Conservation (phyloP, 2,329 filamentous ascomycete species). For the Pseudocercospora fuligena region DNA sequence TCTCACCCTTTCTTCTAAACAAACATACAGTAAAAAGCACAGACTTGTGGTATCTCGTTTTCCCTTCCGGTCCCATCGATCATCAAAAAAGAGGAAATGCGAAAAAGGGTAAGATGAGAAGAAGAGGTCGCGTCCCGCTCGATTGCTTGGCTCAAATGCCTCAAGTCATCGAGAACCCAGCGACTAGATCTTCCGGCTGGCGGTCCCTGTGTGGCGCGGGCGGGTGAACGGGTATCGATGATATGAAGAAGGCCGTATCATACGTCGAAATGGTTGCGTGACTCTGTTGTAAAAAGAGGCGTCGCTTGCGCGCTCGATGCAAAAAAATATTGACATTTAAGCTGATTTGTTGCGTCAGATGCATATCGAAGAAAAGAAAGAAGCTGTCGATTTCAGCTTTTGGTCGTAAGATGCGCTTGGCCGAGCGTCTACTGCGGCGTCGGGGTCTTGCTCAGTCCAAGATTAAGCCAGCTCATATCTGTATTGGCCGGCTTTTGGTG, state of each 20-base stretch:
- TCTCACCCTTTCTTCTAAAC: not conserved
- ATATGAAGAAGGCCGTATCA: slow-evolving; percentile 1
- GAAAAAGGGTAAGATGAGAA: not conserved
- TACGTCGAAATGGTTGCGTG: not conserved
- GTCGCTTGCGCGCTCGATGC: slow-evolving; percentile 1
- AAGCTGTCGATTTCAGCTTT: slow-evolving; percentile 13
- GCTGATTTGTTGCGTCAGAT: slow-evolving; percentile 1
- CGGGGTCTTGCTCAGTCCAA: slow-evolving; percentile 47
- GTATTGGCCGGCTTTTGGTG: slow-evolving; percentile 45
- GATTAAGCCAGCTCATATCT: slow-evolving; percentile 82
- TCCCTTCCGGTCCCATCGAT: not conserved
- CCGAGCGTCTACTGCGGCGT: not conserved
- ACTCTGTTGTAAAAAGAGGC: not conserved
- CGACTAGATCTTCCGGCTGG: not conserved
- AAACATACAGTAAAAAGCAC: not conserved
- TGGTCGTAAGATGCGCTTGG: not conserved
- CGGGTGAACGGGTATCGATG: not conserved
- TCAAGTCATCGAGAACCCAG: not conserved
- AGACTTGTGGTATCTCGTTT: slow-evolving; percentile 3
- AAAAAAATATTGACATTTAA: slow-evolving; percentile 1
- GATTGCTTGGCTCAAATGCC: not conserved
- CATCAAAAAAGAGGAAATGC: not conserved
- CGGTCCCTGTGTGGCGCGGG: too few species aligned
- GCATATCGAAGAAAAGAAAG: not conserved
- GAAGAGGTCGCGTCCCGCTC: not conserved